Evolutionary conservation across 148 eudicot species (phyloP).

Genomic region (Chenopodium formosanum): DNA sequence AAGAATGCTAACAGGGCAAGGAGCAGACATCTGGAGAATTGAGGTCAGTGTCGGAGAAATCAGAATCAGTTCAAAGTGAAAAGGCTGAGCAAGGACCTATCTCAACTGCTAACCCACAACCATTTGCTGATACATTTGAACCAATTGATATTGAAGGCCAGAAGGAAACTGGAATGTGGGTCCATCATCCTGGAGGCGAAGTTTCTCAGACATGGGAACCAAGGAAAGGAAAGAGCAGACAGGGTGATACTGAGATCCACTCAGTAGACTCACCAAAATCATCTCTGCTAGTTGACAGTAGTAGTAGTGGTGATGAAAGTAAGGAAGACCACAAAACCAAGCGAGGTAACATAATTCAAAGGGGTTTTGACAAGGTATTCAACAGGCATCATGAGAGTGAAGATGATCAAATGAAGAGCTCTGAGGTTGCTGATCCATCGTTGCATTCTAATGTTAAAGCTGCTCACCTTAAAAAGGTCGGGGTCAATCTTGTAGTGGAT

Average conservation of each 20-base stretch:
- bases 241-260: slow-evolving; percentile 38
- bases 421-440: slow-evolving; percentile 33
- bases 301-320: slow-evolving; percentile 55
- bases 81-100: slow-evolving; percentile 22
- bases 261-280: slow-evolving; percentile 36
- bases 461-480: slow-evolving; percentile 41
- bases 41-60: slow-evolving; percentile 24
- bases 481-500: slow-evolving; percentile 51
- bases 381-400: slow-evolving; percentile 41
- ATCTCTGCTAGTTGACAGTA: slow-evolving; percentile 28
- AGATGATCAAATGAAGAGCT: slow-evolving; percentile 28
- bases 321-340: slow-evolving; percentile 29
- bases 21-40: slow-evolving; percentile 32
- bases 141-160: slow-evolving; percentile 70
- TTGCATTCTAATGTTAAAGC: slow-evolving; percentile 52
- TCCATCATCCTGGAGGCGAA: slow-evolving; percentile 78
- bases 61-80: slow-evolving; percentile 29
- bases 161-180: slow-evolving; percentile 76
- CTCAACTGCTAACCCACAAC: slow-evolving; percentile 14
- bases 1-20: slow-evolving; percentile 37
- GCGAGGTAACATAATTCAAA: slow-evolving; percentile 35
- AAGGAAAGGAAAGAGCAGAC: slow-evolving; percentile 62
- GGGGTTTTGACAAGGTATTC: slow-evolving; percentile 58
- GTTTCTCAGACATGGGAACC: slow-evolving; percentile 77
- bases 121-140: slow-evolving; percentile 55